Percentiles rank a stretch among this genome's conserved stretches.
Evolutionary conservation across 495 filamentous ascomycete species (phyloP).

Genomic region (Cudoniella acicularis): DNA sequence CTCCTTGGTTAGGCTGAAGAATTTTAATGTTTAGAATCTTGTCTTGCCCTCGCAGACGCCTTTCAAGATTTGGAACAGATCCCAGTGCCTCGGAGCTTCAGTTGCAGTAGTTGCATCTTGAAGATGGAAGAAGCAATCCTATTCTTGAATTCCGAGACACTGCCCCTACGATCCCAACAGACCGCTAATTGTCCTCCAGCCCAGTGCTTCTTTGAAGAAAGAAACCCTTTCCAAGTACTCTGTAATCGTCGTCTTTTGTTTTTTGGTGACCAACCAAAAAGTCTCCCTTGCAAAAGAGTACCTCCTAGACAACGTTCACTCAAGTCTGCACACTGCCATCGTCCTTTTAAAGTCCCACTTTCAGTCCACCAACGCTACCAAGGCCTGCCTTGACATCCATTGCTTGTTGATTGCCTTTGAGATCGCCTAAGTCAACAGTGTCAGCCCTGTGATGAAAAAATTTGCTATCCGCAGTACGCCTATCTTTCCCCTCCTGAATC

Average conservation of each 20-base stretch:
- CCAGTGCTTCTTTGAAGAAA: background rate
- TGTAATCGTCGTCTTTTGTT: background rate
- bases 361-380: slow-evolving; percentile 14
- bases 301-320: background rate
- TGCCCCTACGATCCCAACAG: background rate
- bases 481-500: background rate
- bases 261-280: too few species aligned
- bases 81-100: background rate
- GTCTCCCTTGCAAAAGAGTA: background rate
- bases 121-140: background rate
- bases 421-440: slow-evolving; percentile 1
- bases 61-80: too few species aligned
- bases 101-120: background rate
- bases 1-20: background rate
- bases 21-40: background rate
- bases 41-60: too few species aligned
- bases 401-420: slow-evolving; percentile 21
- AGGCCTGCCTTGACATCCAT: slow-evolving; percentile 5
- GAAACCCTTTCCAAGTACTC: background rate
- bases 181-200: background rate
- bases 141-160: background rate
- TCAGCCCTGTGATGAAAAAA: background rate
- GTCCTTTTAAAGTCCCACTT: slow-evolving; percentile 8
- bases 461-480: background rate
- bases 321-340: background rate